These are phyloP conservation scores for Coemansia sp. DNA, from an alignment of 192 early-diverging fungal species.

Conservation along the genomic window DNA sequence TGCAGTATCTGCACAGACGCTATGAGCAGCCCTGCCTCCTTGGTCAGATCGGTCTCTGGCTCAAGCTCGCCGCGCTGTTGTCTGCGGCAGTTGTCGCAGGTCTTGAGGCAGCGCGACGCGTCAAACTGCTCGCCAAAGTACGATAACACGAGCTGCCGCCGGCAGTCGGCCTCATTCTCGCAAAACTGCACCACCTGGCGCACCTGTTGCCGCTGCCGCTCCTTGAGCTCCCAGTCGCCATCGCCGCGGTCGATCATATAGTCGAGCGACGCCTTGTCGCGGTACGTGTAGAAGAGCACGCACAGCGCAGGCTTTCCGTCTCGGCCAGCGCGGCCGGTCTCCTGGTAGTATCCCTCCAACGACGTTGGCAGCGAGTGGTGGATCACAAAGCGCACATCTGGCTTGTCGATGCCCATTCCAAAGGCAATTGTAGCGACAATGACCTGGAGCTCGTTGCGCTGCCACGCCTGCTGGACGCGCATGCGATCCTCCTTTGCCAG, in stretches of 20 bases:
- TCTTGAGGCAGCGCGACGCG: slow-evolving; percentile 60
- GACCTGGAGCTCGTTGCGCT: slow-evolving; percentile 65
- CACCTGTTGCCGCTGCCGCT: slow-evolving; percentile 66
- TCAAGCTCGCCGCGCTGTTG: neutral
- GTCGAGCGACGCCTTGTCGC: slow-evolving; percentile 72
- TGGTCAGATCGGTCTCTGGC: slow-evolving; percentile 56
- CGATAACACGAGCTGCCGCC: slow-evolving; percentile 80
- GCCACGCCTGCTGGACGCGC: slow-evolving; percentile 83
- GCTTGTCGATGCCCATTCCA: slow-evolving; percentile 98
- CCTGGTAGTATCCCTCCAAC: slow-evolving; percentile 95
- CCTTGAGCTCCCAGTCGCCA: slow-evolving; percentile 78
- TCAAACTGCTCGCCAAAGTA: slow-evolving; percentile 92
- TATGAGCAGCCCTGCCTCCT: slow-evolving; percentile 55
- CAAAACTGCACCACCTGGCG: slow-evolving; percentile 75
- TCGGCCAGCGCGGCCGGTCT: slow-evolving; percentile 93
- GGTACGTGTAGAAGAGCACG: slow-evolving; percentile 77
- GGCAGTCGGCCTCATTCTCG: slow-evolving; percentile 84
- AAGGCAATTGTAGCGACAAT: slow-evolving; percentile 97
- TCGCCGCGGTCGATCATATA: slow-evolving; percentile 82
- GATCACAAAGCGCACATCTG: slow-evolving; percentile 93
- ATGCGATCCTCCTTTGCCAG: slow-evolving; percentile 75
- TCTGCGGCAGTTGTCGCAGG: slow-evolving; percentile 88
- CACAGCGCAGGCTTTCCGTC: slow-evolving; percentile 87
- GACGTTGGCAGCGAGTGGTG: slow-evolving; percentile 88
- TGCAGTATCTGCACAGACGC: slow-evolving; percentile 49